Percentiles rank a stretch among this genome's conserved stretches.
These are phyloP conservation scores for Lactarius psammicola DNA, from an alignment of 768 basidiomycete species.

Conservation along the genomic window DNA sequence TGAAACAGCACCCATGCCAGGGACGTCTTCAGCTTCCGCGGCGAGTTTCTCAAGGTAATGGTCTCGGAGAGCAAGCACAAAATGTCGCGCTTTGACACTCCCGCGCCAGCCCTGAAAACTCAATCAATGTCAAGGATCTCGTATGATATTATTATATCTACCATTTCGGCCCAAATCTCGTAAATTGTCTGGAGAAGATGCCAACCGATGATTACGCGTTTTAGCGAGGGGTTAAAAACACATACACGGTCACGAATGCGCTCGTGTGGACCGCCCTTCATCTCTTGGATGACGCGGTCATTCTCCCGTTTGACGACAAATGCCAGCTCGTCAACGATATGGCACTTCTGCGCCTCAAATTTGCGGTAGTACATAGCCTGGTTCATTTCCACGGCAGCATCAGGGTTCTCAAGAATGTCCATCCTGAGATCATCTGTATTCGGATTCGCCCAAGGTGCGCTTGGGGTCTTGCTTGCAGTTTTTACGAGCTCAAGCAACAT, in stretches of 20 bases:
- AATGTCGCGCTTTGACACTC: constrained; percentile 24
- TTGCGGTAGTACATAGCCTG: not conserved
- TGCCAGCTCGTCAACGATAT: constrained; percentile 3
- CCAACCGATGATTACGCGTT: too few species aligned
- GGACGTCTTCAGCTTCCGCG: not conserved
- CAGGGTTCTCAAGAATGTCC: too few species aligned
- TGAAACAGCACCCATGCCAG: not conserved
- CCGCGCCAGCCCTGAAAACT: constrained; percentile 25
- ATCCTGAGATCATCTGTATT: too few species aligned
- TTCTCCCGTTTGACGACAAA: constrained; percentile 25
- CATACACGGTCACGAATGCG: not conserved
- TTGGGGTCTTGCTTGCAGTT: too few species aligned
- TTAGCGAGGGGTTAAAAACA: not conserved
- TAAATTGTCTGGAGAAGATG: not conserved
- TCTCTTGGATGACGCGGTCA: constrained; percentile 19
- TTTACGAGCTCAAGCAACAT: too few species aligned
- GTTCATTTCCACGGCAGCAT: too few species aligned
- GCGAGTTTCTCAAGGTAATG: constrained; percentile 33
- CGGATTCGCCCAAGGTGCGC: too few species aligned
- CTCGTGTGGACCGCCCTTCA: constrained; percentile 30
- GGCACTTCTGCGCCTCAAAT: not conserved
- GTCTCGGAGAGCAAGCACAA: constrained; percentile 34
- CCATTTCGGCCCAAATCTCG: constrained; percentile 33
- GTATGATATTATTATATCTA: not conserved
- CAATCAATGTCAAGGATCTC: not conserved